These are phyloP conservation scores for Saturnispora gosingensis DNA, from an alignment of 805 yeast genomes.

Conservation along the genomic window DNA sequence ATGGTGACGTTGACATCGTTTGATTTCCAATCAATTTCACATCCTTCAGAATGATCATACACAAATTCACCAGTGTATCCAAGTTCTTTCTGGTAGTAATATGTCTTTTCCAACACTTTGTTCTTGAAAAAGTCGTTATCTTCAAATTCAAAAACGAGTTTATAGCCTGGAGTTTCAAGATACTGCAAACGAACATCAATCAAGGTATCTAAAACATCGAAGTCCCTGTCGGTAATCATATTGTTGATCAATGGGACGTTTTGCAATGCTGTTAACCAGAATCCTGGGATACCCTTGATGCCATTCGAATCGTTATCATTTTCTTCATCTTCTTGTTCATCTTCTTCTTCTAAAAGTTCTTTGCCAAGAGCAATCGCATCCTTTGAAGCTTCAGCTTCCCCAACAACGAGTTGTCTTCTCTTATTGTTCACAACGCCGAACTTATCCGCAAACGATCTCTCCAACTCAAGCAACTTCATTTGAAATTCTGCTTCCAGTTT, in stretches of 20 bases:
- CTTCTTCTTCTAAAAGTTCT: slow-evolving; percentile 33
- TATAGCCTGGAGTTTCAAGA: slow-evolving; percentile 79
- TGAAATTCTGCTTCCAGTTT: slow-evolving; percentile 86
- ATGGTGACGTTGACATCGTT: slow-evolving; percentile 80
- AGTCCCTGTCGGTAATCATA: slow-evolving; percentile 81
- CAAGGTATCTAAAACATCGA: slow-evolving; percentile 66
- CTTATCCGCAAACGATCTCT: slow-evolving; percentile 62
- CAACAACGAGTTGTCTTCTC: slow-evolving; percentile 64
- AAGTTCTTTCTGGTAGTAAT: slow-evolving; percentile 86
- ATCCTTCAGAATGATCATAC: slow-evolving; percentile 94
- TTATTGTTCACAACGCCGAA: slow-evolving; percentile 69
- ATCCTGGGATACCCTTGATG: slow-evolving; percentile 69
- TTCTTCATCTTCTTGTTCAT: slow-evolving; percentile 32
- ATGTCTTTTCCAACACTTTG: slow-evolving; percentile 66
- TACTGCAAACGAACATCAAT: slow-evolving; percentile 70
- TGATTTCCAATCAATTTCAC: slow-evolving; percentile 72
- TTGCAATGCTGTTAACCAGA: slow-evolving; percentile 94
- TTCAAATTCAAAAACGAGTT: slow-evolving; percentile 71
- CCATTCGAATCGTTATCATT: slow-evolving; percentile 28
- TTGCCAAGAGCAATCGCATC: slow-evolving; percentile 43
- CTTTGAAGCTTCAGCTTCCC: slow-evolving; percentile 69
- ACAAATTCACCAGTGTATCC: slow-evolving; percentile 95
- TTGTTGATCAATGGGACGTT: slow-evolving; percentile 75
- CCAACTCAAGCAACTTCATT: slow-evolving; percentile 76
- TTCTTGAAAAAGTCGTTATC: slow-evolving; percentile 71